Conservation (phyloP, 805 yeast species). For the Monosporozyma unispora region DNA sequence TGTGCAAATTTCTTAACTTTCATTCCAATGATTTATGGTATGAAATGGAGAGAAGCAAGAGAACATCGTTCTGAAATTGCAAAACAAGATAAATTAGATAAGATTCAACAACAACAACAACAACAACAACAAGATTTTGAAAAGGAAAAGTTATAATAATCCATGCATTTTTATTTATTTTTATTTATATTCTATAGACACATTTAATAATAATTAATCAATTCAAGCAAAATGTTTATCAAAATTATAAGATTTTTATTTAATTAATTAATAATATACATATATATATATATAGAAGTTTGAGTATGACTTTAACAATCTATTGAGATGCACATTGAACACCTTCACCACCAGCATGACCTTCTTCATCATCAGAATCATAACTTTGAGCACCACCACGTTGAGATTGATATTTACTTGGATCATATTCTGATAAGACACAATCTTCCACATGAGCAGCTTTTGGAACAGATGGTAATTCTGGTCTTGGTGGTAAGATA, state of each 20-base stretch:
- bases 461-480: constrained; percentile 47
- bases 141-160: neutral
- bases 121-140: neutral
- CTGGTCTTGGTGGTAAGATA: constrained; percentile 70
- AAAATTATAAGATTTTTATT: neutral
- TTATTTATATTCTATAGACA: too few species aligned
- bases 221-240: neutral
- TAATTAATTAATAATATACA: neutral
- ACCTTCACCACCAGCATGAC: constrained; percentile 31
- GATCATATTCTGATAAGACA: constrained; percentile 59
- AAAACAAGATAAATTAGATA: neutral
- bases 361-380: constrained; percentile 54
- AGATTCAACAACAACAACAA: neutral
- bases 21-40: constrained; percentile 32
- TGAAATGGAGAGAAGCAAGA: constrained; percentile 29
- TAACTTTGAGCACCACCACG: constrained; percentile 31
- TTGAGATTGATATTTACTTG: constrained; percentile 44
- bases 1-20: constrained; percentile 22
- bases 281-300: neutral
- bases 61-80: constrained; percentile 1
- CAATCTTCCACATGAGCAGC: constrained; percentile 76
- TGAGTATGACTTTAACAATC: neutral
- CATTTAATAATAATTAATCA: too few species aligned
- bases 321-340: constrained; percentile 86
- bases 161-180: too few species aligned